Evolutionary conservation across 2,329 filamentous ascomycete genomes (phyloP), one percentile per base, ranked within the genome.

Genomic region (Huntiella savannae): DNA sequence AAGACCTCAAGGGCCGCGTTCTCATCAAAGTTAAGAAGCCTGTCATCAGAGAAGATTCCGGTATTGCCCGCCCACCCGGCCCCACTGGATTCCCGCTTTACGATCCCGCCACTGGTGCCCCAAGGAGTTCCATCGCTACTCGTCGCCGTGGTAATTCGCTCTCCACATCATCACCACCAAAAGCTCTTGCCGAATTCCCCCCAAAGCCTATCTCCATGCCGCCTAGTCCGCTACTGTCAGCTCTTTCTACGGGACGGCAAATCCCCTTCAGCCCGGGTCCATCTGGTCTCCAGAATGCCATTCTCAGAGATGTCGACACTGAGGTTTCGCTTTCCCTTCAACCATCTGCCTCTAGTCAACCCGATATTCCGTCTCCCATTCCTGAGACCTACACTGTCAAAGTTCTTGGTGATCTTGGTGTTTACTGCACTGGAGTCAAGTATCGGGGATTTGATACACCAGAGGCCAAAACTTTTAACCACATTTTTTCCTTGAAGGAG

Each of bases 401-500:
- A 51, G 73, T 79, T 15, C 72, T 98, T 4, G 88, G 87, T 12
- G 80, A 83, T 34, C 72, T 98, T 7, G 91, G 86, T 22, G 82
- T 96, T 2, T 79, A 79, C 56, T 77, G 73, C 55, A 70, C 70
- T 5, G 75, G 75, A 0, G 65, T 94, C 60, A 94, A 92, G 58
- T 94, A 91, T 60, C 73, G 74, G 33, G 81, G 83, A 37, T 94
- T 94, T 57, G 75, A 79, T 48, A 72, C 74, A 10, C 66, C 77
- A 0, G 83, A 88, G 51, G 87, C 85, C 54, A 85, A 84, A 63
- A 75, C 76, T 37, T 91, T 77, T 66, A 96, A 96, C 60, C 91
- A 98, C 63, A 83, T 96, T 55, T 87, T 91, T 60, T 96, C 91
- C 0, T 86, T 96, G 63, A 84, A 85, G 59, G 91, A 98, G 64